phyloP scores from a whole-genome alignment of 768 basidiomycete species.

The Lanmaoa rubissima region DNA sequence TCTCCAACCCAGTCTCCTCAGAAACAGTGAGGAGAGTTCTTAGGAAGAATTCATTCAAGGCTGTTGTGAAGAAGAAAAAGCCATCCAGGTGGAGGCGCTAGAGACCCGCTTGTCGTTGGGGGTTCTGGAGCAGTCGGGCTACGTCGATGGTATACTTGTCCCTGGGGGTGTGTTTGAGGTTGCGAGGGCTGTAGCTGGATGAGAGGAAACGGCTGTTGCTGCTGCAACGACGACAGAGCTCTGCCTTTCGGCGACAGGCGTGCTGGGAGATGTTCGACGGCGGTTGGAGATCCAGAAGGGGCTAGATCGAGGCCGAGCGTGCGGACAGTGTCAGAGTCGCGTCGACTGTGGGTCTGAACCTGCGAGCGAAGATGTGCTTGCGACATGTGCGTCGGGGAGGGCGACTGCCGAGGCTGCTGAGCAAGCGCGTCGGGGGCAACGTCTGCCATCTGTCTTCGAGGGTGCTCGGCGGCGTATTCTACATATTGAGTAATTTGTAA shows the following conservation, averaged over 20 bases:
- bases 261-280: conserved; percentile 40
- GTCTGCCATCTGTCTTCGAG: conserved; percentile 17
- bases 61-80: too few species aligned
- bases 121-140: conserved; percentile 71
- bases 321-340: conserved; percentile 76
- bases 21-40: too few species aligned
- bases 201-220: conserved; percentile 29
- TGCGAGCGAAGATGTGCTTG: conserved; percentile 31
- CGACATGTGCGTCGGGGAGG: conserved; percentile 47
- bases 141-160: conserved; percentile 50
- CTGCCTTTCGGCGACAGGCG: conserved; percentile 34
- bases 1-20: too few species aligned
- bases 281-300: conserved; percentile 55
- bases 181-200: conserved; percentile 26
- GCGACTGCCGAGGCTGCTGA: conserved; percentile 46
- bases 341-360: conserved; percentile 53
- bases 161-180: conserved; percentile 19
- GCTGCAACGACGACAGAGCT: conserved; percentile 18
- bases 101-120: conserved; percentile 40
- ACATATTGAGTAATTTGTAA: conserved; percentile 9
- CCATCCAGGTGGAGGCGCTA: conserved; percentile 19
- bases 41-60: too few species aligned
- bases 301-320: conserved; percentile 38
- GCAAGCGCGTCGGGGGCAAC: conserved; percentile 11
- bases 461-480: conserved; percentile 30